Base-by-base conservation (phyloP, 169 alveolate genomes). In the Plasmodium sp. region DNA sequence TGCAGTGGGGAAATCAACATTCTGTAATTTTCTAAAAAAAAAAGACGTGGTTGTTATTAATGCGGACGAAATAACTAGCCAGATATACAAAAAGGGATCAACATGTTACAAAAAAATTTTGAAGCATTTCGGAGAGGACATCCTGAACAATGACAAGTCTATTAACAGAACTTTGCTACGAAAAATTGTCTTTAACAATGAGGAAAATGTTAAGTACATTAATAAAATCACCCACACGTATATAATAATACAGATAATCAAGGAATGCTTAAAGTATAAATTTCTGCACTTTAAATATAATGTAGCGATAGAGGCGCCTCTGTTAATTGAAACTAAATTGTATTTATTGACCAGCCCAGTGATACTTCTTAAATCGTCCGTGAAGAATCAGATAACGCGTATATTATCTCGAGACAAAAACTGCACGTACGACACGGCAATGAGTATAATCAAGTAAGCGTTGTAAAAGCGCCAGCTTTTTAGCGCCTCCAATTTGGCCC, bases 1-100 rank as follows among this genome's bases (percentile, higher is more conserved):
- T 82, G 98, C 97, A 5, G 96, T 95, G 31, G 98, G 98, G 6
- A 96, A 96, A 41, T 91, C 97, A 39, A 96, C 98, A 18, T 93
- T 96, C 62, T 96, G 98, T 95, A 91, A 62, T 92, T 96, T 62
- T 83, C 45, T 73, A 88, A 95, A 80, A 96, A 96, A 62, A 93
- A 96, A 80, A 93, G 94, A 90, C 81, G 96, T 81, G 77, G 97
- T 48, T 93, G 95, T 96, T 92, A 95, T 81, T 48, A 95, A 84
- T 88, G 84, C 83, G 22, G 85, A 48, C 62, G 94, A 45, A n/a
- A 62, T 79, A 48, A 56, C 84, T 4, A 75, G 33, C 41, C 96
- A 95, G 95, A 83, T 96, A 18, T 93, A 95, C 94, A 91, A 93
- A 81, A 93, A 94, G 41, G 97, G 97, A 41, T 93, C 98, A 16